These are phyloP conservation scores for Sphaerobolus stellatus DNA, from an alignment of 1,284 basidiomycete genomes.

Conservation along the genomic window DNA sequence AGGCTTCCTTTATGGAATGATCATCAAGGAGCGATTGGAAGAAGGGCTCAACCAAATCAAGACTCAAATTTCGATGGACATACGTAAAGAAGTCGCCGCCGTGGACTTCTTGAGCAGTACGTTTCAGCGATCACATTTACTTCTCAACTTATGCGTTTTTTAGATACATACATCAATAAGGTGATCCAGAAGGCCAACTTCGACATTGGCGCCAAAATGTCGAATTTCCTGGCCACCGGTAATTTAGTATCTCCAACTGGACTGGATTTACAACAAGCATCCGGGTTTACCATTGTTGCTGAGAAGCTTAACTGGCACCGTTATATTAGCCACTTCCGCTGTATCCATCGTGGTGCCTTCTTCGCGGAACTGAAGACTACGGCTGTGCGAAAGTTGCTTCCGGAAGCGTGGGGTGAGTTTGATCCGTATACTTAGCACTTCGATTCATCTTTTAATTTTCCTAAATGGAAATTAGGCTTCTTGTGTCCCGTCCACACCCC, in stretches of 20 bases:
- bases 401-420: constrained; percentile 94
- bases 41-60: constrained; percentile 83
- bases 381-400: constrained; percentile 93
- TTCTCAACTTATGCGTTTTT: neutral
- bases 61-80: constrained; percentile 72
- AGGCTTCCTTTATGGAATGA: constrained; percentile 92
- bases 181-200: constrained; percentile 80
- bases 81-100: constrained; percentile 66
- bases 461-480: constrained; percentile 78
- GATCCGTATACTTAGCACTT: too few relatives aligned
- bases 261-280: constrained; percentile 95
- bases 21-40: constrained; percentile 96
- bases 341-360: constrained; percentile 98
- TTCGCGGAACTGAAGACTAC: constrained; percentile 99
- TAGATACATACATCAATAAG: constrained; percentile 83
- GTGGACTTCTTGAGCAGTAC: constrained; percentile 87
- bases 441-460: too few relatives aligned
- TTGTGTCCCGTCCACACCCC: constrained; percentile 99
- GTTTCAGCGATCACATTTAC: constrained; percentile 23
- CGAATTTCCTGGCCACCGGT: constrained; percentile 97
- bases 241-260: constrained; percentile 95
- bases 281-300: constrained; percentile 97
- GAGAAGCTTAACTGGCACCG: constrained; percentile 99
- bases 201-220: constrained; percentile 87
- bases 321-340: constrained; percentile 98